phyloP scores from a whole-genome alignment of 2,329 filamentous ascomycete species.

The Dendryphion nanum region DNA sequence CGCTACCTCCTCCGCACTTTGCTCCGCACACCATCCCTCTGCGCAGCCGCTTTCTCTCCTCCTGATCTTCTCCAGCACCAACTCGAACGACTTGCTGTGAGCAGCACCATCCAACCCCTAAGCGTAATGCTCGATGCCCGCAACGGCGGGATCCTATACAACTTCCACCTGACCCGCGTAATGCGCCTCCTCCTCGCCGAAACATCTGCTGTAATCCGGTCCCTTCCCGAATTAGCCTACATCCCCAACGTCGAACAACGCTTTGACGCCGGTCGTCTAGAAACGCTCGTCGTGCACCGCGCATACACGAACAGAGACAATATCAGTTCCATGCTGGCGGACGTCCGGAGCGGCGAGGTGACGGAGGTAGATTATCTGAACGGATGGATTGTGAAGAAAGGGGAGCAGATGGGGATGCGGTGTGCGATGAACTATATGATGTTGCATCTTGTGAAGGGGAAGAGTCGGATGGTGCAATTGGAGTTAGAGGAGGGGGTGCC shows the following conservation, averaged over 20 bases:
- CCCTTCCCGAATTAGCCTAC: constrained; percentile 69
- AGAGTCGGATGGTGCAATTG: constrained; percentile 49
- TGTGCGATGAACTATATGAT: constrained; percentile 73
- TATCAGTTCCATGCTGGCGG: constrained; percentile 66
- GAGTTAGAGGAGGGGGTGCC: constrained; percentile 44
- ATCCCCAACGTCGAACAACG: constrained; percentile 60
- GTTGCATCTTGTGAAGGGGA: constrained; percentile 70
- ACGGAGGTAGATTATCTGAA: constrained; percentile 86
- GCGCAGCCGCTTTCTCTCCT: constrained; percentile 58
- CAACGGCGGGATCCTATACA: constrained; percentile 70
- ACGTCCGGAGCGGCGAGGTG: constrained; percentile 57
- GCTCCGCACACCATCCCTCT: constrained; percentile 60
- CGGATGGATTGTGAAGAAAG: constrained; percentile 78
- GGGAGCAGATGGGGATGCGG: constrained; percentile 68
- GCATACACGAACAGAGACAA: constrained; percentile 56
- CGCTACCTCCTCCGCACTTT: constrained; percentile 66
- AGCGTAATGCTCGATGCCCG: constrained; percentile 75
- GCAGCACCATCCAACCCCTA: constrained; percentile 75
- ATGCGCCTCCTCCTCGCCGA: constrained; percentile 74
- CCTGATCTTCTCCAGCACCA: constrained; percentile 68
- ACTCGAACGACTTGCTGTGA: constrained; percentile 74
- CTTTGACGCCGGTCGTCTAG: constrained; percentile 61
- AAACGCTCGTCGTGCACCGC: constrained; percentile 57
- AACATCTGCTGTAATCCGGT: constrained; percentile 67
- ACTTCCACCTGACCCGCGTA: constrained; percentile 62